A percentile compares a stretch with the other conserved stretches of the same genome.
Conservation (phyloP, 306 rosid genomes). For the Cucurbita moschata region DNA sequence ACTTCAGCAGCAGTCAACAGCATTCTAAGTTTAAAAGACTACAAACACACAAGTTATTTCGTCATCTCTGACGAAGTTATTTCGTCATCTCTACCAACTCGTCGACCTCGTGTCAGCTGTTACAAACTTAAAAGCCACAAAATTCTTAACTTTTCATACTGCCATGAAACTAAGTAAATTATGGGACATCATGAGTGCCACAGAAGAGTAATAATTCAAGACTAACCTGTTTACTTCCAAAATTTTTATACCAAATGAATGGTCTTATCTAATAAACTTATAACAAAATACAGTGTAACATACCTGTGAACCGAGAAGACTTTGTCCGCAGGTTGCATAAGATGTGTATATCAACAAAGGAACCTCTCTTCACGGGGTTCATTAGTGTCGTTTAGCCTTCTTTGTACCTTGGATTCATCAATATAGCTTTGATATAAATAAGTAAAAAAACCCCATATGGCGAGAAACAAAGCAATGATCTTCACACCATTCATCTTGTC, state of each 20-base stretch:
- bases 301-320: background rate
- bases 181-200: background rate
- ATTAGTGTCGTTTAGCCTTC: slow-evolving; percentile 1
- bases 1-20: background rate
- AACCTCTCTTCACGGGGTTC: slow-evolving; percentile 16
- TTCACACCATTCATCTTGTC: slow-evolving; percentile 80
- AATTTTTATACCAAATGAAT: background rate
- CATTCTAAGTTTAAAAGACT: background rate
- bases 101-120: background rate
- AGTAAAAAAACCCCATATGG: slow-evolving; percentile 70
- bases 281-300: background rate
- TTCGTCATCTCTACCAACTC: background rate
- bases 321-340: background rate
- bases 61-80: background rate
- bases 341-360: background rate
- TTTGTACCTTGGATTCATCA: slow-evolving; percentile 45
- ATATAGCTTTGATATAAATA: slow-evolving; percentile 72
- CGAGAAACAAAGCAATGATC: slow-evolving; percentile 71
- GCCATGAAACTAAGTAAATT: background rate
- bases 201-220: background rate
- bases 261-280: background rate
- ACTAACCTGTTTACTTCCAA: background rate
- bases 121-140: background rate
- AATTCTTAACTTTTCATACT: background rate
- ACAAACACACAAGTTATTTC: background rate